Evolutionary conservation across 2,329 filamentous ascomycete species (phyloP).

Genomic region (Calonectria fujianensis): DNA sequence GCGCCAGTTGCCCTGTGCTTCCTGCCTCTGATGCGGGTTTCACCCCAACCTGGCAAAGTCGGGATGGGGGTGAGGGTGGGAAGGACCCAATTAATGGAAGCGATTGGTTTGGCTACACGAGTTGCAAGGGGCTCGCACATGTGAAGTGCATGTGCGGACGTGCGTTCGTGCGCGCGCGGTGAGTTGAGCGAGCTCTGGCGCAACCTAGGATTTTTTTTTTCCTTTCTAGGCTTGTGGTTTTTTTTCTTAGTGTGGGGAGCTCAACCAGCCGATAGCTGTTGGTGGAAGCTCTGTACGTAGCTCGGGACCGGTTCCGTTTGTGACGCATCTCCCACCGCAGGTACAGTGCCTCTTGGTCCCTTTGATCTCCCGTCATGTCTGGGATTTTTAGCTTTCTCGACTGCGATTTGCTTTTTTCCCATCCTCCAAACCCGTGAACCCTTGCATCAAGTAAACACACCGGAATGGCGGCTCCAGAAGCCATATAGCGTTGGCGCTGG

Average conservation of each 20-base stretch:
- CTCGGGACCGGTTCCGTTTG: neutral
- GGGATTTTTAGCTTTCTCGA: conserved; percentile 15
- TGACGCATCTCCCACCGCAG: conserved; percentile 25
- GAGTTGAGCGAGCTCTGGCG: conserved; percentile 11
- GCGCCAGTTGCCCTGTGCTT: conserved; percentile 29
- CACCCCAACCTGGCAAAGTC: conserved; percentile 24
- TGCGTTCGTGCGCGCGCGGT: conserved; percentile 18
- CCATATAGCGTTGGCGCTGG: neutral
- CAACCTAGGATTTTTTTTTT: neutral
- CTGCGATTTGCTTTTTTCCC: conserved; percentile 2
- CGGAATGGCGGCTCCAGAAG: conserved; percentile 1
- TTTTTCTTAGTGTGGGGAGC: conserved; percentile 2
- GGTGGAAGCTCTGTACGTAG: conserved; percentile 15
- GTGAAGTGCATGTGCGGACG: conserved; percentile 21
- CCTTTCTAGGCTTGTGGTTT: neutral
- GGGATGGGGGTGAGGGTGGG: neutral
- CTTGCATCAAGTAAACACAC: conserved; percentile 16
- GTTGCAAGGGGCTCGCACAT: conserved; percentile 24
- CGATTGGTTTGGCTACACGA: conserved; percentile 24
- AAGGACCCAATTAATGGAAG: conserved; percentile 10
- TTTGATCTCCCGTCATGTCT: conserved; percentile 36
- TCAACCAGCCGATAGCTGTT: neutral
- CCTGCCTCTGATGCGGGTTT: conserved; percentile 25
- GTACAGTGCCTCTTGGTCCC: conserved; percentile 28
- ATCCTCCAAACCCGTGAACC: neutral